Conservation (phyloP, 2,329 filamentous ascomycete species). For the Fusarium sp. region DNA sequence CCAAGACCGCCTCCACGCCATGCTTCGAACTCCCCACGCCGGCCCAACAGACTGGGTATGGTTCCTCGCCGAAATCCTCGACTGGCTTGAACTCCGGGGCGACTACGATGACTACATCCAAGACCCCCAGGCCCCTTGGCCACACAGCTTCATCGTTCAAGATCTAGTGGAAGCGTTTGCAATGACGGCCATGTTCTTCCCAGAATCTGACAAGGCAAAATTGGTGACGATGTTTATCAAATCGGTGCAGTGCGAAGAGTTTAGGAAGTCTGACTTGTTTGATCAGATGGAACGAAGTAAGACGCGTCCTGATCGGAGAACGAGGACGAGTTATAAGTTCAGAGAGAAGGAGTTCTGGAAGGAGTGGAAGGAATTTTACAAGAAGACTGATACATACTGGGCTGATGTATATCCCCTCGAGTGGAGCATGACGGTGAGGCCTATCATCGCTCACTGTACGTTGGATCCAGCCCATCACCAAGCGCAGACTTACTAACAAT, state of each 20-base stretch:
- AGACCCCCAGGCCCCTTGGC: conserved; percentile 43
- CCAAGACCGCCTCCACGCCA: conserved; percentile 33
- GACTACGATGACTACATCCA: conserved; percentile 35
- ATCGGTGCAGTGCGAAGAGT: conserved; percentile 30
- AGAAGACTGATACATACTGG: conserved; percentile 19
- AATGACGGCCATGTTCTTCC: conserved; percentile 51
- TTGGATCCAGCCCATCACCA: background rate
- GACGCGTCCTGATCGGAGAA: conserved; percentile 42
- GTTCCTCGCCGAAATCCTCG: conserved; percentile 43
- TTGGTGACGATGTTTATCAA: conserved; percentile 41
- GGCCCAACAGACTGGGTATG: conserved; percentile 47
- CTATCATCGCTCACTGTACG: conserved; percentile 46
- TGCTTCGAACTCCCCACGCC: conserved; percentile 28
- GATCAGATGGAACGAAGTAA: conserved; percentile 40
- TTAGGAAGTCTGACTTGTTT: conserved; percentile 44
- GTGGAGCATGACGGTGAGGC: conserved; percentile 49
- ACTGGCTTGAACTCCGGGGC: conserved; percentile 44
- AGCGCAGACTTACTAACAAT: conserved; percentile 16
- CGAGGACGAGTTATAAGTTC: conserved; percentile 46
- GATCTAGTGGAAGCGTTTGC: conserved; percentile 48
- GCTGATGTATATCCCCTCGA: conserved; percentile 48
- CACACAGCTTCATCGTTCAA: conserved; percentile 47
- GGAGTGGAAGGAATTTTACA: conserved; percentile 42
- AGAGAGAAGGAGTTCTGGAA: conserved; percentile 44
- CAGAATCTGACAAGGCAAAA: conserved; percentile 11